These are phyloP conservation scores for Bombardia bombarda DNA, from an alignment of 495 filamentous ascomycete genomes.

Conservation along the genomic window DNA sequence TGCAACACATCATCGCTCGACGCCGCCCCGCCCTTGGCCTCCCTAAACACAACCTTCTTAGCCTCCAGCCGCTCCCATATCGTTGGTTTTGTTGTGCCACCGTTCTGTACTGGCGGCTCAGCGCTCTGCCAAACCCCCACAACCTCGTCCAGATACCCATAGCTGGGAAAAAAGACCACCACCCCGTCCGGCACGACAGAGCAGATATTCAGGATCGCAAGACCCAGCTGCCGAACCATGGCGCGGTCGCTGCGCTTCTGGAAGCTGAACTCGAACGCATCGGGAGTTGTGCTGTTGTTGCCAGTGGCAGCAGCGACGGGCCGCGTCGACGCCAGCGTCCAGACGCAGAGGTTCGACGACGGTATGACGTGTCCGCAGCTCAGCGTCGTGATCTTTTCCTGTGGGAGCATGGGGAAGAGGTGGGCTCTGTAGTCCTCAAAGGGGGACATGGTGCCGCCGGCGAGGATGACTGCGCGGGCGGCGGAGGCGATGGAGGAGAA, in stretches of 20 bases:
- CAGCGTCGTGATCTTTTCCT: conserved; percentile 61
- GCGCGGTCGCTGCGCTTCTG: conserved; percentile 53
- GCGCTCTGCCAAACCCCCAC: conserved; percentile 54
- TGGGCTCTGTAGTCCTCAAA: conserved; percentile 83
- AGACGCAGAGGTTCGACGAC: conserved; percentile 66
- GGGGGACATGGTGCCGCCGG: conserved; percentile 96
- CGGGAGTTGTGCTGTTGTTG: conserved; percentile 38
- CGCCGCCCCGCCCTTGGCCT: conserved; percentile 53
- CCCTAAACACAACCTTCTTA: conserved; percentile 61
- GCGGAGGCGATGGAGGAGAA: conserved; percentile 84
- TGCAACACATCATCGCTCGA: conserved; percentile 59
- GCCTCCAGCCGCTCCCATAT: conserved; percentile 48
- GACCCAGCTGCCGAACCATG: conserved; percentile 69
- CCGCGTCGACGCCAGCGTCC: conserved; percentile 38
- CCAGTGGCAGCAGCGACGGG: conserved; percentile 11
- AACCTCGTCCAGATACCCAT: conserved; percentile 76
- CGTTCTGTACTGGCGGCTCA: conserved; percentile 4
- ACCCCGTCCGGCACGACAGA: conserved; percentile 77
- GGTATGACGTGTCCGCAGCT: conserved; percentile 96
- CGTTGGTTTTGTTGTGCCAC: conserved; percentile 15
- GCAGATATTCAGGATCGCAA: conserved; percentile 62
- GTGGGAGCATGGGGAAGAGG: conserved; percentile 69
- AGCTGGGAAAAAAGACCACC: conserved; percentile 95
- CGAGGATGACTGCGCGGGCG: conserved; percentile 81
- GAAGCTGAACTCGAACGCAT: conserved; percentile 81